Evolutionary conservation across 129 eudicot genomes (phyloP).

Genomic region (Centrapalus pauciflorus): DNA sequence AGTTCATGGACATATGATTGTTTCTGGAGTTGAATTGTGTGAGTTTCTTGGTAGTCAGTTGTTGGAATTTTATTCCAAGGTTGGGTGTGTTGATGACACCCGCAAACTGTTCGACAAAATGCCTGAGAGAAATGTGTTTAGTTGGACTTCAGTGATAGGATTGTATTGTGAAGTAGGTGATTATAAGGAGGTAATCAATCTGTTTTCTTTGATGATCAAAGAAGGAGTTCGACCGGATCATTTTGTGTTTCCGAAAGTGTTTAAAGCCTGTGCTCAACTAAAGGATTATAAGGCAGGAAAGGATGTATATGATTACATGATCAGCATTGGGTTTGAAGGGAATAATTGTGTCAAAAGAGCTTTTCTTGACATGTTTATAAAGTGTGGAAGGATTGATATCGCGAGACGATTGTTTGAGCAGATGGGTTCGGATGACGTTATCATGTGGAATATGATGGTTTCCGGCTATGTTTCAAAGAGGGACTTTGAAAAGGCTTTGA

Average conservation of each 20-base stretch:
- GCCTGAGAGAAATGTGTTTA: constrained; percentile 39
- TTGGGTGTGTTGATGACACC: constrained; percentile 14
- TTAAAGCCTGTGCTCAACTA: constrained; percentile 39
- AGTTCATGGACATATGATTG: constrained; percentile 31
- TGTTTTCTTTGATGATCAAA: constrained; percentile 37
- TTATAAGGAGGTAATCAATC: constrained; percentile 21
- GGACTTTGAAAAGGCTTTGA: constrained; percentile 37
- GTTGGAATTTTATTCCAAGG: constrained; percentile 30
- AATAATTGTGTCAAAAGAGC: constrained; percentile 37
- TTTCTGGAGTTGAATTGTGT: constrained; percentile 35
- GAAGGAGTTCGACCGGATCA: constrained; percentile 43
- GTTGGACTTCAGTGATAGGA: constrained; percentile 38
- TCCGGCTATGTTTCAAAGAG: constrained; percentile 29
- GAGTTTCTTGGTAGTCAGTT: constrained; percentile 39
- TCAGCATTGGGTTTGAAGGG: constrained; percentile 42
- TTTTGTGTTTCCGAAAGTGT: constrained; percentile 48
- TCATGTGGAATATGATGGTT: constrained; percentile 51
- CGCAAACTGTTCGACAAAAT: constrained; percentile 31
- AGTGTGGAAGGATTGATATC: constrained; percentile 40
- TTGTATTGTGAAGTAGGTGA: constrained; percentile 33
- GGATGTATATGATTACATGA: constrained; percentile 48
- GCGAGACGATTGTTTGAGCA: constrained; percentile 34
- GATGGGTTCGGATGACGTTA: constrained; percentile 33
- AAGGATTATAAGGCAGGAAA: constrained; percentile 36
- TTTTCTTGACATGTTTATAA: constrained; percentile 40